These are phyloP conservation scores for Boletus fagicola DNA, from an alignment of 768 basidiomycete species.

Conservation along the genomic window DNA sequence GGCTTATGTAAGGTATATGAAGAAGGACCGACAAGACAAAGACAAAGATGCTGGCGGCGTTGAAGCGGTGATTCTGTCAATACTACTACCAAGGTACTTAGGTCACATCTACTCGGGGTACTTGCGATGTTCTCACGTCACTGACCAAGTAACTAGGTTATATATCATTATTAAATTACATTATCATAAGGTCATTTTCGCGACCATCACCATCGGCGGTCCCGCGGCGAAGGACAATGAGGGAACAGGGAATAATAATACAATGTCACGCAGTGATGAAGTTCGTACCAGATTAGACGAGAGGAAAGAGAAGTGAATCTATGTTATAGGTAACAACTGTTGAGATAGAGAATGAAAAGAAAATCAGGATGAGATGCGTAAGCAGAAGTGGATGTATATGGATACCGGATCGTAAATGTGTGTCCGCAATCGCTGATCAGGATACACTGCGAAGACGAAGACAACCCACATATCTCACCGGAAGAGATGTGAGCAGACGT, in stretches of 20 bases:
- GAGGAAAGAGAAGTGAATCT: too few species aligned
- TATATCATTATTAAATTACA: neutral
- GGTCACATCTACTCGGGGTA: too few species aligned
- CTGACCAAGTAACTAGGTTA: neutral
- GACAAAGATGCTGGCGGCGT: neutral
- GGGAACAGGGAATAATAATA: neutral
- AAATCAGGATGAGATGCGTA: too few species aligned
- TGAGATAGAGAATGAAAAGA: too few species aligned
- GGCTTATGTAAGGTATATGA: neutral
- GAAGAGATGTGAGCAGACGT: neutral
- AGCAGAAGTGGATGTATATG: too few species aligned
- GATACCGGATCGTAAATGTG: too few species aligned
- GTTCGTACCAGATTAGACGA: too few species aligned
- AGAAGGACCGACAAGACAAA: neutral
- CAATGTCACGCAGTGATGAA: too few species aligned
- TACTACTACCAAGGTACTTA: too few species aligned
- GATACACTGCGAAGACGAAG: too few species aligned
- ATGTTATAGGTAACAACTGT: too few species aligned
- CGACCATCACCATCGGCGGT: neutral
- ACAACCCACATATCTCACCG: neutral
- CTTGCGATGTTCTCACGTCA: neutral
- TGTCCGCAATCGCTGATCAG: too few species aligned
- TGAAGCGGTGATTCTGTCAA: neutral
- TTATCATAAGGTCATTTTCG: neutral
- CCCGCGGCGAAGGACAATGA: neutral